Evolutionary conservation across 164 flowering plant genomes (phyloP), one percentile per base, ranked within the genome.

Genomic region (Macadamia tetraphylla): DNA sequence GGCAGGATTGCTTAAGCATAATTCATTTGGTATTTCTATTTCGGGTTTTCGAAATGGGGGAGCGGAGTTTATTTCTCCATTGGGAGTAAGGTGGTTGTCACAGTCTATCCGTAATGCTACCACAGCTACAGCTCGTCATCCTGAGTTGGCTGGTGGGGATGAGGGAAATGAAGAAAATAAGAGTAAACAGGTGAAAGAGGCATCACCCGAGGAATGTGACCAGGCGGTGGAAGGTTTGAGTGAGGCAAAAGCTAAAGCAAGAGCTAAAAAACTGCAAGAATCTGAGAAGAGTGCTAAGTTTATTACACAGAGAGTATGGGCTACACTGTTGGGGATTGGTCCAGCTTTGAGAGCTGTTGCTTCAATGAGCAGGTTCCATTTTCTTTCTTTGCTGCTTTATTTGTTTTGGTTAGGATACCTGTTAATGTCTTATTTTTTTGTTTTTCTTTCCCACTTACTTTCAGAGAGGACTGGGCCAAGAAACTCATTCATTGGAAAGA

Each of bases 131-230:
- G 89, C 84, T 9, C 81, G 80, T 29, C 81, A 85, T 71, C 91
- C 86, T 62, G 82, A 84, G 30, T 42, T 67, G 14, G 77, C 74
- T 13, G 63, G 76, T 65, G 80, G 75, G 31, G 78, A 84, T 40
- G 87, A 84, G 61, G 75, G 70, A 52, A 79, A 81, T 70, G 84
- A 83, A 70, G 86, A 81, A 65, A 29, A 65, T 68, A 76, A 64
- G 66, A 70, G 60, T 58, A 85, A 76, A 61, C 82, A 67, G 71
- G 81, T 71, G 44, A 90, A 91, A 70, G 92, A 94, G 70, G 79
- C 97, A 29, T 94, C 97, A 10, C 88, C 98, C 17, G 95, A 94
- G 75, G 97, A 91, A 60, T 91, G 98, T 72, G 98, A 91, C 76
- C 87, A 86, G 73, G 97, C 97, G 18, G 93, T 94, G 62, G 93